Base-by-base conservation (phyloP, 2,329 filamentous ascomycete genomes). In the Cordyceps pruinosa region DNA sequence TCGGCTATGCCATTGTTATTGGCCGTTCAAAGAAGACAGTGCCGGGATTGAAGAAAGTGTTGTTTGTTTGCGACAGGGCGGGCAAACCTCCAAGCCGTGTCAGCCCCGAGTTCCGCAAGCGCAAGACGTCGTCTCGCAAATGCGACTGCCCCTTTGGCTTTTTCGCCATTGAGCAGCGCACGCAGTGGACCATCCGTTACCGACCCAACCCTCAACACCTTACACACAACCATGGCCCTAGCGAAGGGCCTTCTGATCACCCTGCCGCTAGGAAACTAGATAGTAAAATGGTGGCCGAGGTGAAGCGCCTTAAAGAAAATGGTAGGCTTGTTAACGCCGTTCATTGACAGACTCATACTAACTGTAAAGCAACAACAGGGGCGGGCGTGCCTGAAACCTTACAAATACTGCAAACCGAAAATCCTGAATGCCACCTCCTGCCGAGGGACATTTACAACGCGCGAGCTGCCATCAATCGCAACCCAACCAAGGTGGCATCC, bases 91-190 rank as follows among this genome's bases (percentile, higher is more conserved):
- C 82, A 3, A 81, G 75, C 56, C 77, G 81, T 6, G 82, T 84
- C n/a, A 85, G 75, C 61, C 81, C 83, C 1, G 84, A 86, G 68
- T 78, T 80, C 60, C 79, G 84, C 57, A 86, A 86, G 69, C 77
- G 82, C 23, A 84, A 84, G 66, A 87, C 84, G 1, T 85, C 84
- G 9, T 86, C 83, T n/a, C 77, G 84, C 46, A 87, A 87, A 64
- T 86, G 84, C 64, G 83, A 86, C 63, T 87, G 84, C 61, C 82
- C 82, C 30, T 87, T 87, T 67, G 84, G 84, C n/a, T 86, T 87
- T 68, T 87, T 86, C 61, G 84, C 84, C 56, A 83, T 87, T 39
- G 84, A 87, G 67, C 82, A 86, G 65, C 76, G 84, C 59, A 85
- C 82, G 0, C 82, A 86, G 62, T 87, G 84, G 84, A 83, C 82